Evolutionary conservation across 208 protist genomes (phyloP).

Genomic region (Trypanosomatidae sp.): DNA sequence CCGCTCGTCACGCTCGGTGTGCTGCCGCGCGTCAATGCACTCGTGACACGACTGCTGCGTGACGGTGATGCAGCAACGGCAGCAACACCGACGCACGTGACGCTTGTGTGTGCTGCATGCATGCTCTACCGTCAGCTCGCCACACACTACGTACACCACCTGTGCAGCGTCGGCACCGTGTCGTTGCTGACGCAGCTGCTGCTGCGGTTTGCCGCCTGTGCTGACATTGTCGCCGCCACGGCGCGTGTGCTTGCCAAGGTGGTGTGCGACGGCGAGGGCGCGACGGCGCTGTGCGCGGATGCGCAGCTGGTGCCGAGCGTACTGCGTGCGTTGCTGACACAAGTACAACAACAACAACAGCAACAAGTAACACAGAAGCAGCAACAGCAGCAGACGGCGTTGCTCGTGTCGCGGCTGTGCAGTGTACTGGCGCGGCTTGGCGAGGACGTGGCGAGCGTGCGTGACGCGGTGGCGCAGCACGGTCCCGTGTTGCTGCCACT

Average conservation of each 20-base stretch:
- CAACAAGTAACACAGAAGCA: too few relatives aligned
- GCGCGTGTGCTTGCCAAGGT: constrained; percentile 54
- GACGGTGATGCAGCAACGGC: too few relatives aligned
- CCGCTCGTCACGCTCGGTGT: too few relatives aligned
- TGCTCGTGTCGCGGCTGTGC: constrained; percentile 25
- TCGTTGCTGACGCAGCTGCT: constrained; percentile 7
- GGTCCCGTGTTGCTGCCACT: constrained; percentile 4
- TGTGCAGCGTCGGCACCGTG: neutral
- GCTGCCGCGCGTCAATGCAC: too few relatives aligned
- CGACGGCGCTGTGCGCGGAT: constrained; percentile 14
- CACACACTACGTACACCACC: neutral
- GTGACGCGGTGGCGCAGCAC: constrained; percentile 5
- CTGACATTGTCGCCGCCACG: constrained; percentile 27
- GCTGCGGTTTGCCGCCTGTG: constrained; percentile 9
- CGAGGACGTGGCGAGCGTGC: constrained; percentile 10
- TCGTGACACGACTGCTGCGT: too few relatives aligned
- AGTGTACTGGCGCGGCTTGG: constrained; percentile 20
- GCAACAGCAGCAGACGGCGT: neutral
- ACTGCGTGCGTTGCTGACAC: too few relatives aligned
- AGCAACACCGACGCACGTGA: too few relatives aligned
- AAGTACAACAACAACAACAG: too few relatives aligned
- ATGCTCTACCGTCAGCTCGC: neutral
- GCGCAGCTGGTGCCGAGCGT: neutral
- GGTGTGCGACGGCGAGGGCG: constrained; percentile 29
- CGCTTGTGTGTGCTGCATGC: neutral